phyloP scores from a whole-genome alignment of 2,329 filamentous ascomycete species.

The Fonsecaea nubica region DNA sequence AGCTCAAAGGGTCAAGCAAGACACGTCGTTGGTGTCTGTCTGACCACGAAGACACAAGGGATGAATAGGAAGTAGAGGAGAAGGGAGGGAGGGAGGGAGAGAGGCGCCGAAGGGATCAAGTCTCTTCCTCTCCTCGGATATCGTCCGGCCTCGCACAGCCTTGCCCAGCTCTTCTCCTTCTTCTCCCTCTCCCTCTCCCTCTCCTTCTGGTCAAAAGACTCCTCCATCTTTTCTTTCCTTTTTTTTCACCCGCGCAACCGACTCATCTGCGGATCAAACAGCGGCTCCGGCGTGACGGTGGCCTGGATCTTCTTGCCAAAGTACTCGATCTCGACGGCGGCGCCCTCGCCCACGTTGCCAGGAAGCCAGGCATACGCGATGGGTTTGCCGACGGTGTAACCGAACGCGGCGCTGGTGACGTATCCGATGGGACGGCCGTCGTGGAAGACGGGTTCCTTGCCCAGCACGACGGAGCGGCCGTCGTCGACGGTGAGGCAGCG shows the following conservation, averaged over 20 bases:
- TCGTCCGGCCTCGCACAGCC: too few species aligned
- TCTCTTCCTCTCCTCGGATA: too few species aligned
- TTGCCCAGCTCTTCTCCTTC: too few species aligned
- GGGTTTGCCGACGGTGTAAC: constrained; percentile 64
- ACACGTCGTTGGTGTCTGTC: too few species aligned
- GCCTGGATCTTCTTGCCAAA: constrained; percentile 63
- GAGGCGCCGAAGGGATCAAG: too few species aligned
- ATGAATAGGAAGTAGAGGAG: too few species aligned
- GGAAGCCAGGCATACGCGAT: constrained; percentile 67
- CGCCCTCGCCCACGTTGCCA: constrained; percentile 54
- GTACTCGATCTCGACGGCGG: constrained; percentile 65
- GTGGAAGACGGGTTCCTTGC: constrained; percentile 67
- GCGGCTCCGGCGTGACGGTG: constrained; percentile 60
- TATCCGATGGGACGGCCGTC: constrained; percentile 60
- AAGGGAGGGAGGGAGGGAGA: too few species aligned
- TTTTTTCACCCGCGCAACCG: constrained; percentile 42
- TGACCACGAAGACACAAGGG: too few species aligned
- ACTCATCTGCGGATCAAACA: constrained; percentile 54
- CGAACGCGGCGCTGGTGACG: constrained; percentile 67
- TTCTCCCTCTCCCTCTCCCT: too few species aligned
- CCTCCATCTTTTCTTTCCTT: not conserved
- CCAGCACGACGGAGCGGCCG: constrained; percentile 62
- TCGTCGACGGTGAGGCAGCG: constrained; percentile 64
- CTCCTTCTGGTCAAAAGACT: too few species aligned
- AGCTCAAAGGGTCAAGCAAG: too few species aligned